Evolutionary conservation across 1,284 basidiomycete genomes (phyloP), one percentile per base, ranked within the genome.

Genomic region (Neolentinus lepideus): DNA sequence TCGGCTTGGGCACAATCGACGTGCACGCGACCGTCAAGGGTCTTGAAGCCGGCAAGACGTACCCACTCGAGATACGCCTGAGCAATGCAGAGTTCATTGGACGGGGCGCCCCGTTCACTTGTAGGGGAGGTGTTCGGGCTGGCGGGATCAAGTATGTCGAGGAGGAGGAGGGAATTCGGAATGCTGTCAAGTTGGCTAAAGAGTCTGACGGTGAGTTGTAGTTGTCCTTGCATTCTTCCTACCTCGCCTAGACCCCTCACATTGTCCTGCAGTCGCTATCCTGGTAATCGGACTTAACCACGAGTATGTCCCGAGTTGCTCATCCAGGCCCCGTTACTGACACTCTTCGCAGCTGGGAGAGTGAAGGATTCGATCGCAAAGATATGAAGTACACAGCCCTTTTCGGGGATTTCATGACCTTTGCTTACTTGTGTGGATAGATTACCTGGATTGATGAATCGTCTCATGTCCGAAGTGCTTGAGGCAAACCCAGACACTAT

Each of bases 391-490:
- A 57, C 50, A 16, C 6, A 43, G 63, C 60, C 14, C 38, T 38
- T 2, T 24, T 36, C 52, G 35, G 38, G 14, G 19, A 31, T 11
- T 50, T 29, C 19, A 43, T 4, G 16, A 43, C 16, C 4, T 43
- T 16, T 3, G 19, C n/a, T 43, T 4, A 43, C 25, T n/a, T 3
- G 26, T 26, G 3, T n/a, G 31, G 52, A 26, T 51, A 74, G 71
- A 58, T 64, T 81, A 24, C 81, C 81, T 11, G 75, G 75, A 1
- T 66, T 68, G 3, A 75, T 73, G 1, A 75, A 83, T 64, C 65
- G 69, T n/a, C 73, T 85, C 22, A 76, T 84, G 45, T 59, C 67
- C 9, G 71, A 75, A 24, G 72, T 84, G n/a, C 66, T 81, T 12
- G 60, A 64, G 1, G 77, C 72, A 24, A 79, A 81, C 62, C 69